These are phyloP conservation scores for Phytophthora megakarya DNA, from an alignment of 352 stramenopile species.

Conservation along the genomic window DNA sequence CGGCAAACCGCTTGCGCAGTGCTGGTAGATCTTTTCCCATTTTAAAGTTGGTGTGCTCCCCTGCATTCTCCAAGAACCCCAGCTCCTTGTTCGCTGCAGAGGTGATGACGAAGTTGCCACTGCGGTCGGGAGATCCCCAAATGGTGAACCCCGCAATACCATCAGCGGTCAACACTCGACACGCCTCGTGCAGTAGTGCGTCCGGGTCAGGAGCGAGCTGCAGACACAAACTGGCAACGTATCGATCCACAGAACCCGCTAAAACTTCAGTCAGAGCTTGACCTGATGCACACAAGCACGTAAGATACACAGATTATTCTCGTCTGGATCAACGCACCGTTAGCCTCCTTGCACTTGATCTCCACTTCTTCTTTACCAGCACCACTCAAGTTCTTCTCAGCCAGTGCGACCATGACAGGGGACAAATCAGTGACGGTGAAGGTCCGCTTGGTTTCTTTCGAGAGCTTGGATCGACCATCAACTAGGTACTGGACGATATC, in stretches of 20 bases:
- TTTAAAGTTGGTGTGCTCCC: constrained; percentile 47
- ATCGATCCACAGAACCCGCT: constrained; percentile 47
- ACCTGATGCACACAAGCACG: constrained; percentile 21
- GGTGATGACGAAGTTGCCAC: constrained; percentile 41
- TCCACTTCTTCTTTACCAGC: constrained; percentile 5
- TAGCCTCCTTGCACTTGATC: constrained; percentile 45
- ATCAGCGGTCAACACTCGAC: constrained; percentile 42
- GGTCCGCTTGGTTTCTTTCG: constrained; percentile 29
- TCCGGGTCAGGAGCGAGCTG: constrained; percentile 55
- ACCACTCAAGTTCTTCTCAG: constrained; percentile 35
- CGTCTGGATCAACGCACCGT: constrained; percentile 27
- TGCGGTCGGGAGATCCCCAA: constrained; percentile 54
- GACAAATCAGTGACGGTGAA: constrained; percentile 52
- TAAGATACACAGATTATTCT: background rate
- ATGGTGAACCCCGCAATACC: constrained; percentile 62
- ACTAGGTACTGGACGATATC: constrained; percentile 39
- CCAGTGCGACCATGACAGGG: constrained; percentile 47
- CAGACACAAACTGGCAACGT: constrained; percentile 56
- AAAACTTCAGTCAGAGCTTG: constrained; percentile 45
- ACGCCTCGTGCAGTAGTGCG: constrained; percentile 50
- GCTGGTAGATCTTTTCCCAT: constrained; percentile 51
- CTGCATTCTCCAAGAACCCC: constrained; percentile 30
- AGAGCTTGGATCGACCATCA: constrained; percentile 20
- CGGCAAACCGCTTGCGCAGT: constrained; percentile 37
- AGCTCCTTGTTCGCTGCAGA: constrained; percentile 38